Evolutionary conservation across 2,329 filamentous ascomycete species (phyloP).

Genomic region (Penicillium vulpinum): DNA sequence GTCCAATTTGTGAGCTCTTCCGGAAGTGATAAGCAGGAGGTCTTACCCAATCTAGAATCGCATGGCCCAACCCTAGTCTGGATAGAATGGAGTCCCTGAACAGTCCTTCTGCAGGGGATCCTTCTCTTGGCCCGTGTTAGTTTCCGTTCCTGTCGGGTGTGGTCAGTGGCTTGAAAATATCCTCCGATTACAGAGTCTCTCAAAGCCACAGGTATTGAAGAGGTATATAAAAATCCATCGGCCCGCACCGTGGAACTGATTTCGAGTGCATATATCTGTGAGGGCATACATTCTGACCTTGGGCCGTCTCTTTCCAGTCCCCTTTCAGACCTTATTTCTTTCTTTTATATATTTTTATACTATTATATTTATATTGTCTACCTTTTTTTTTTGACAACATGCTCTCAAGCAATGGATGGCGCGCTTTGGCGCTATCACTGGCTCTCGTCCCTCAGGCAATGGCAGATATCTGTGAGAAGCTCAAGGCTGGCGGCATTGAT

Average conservation of each 20-base stretch:
- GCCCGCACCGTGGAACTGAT: background rate
- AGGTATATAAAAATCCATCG: conserved; percentile 5
- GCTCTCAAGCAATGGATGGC: conserved; percentile 20
- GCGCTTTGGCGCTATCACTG: conserved; percentile 18
- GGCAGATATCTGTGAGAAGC: conserved; percentile 42
- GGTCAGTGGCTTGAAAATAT: conserved; percentile 3
- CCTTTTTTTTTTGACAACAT: conserved; percentile 13
- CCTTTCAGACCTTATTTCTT: background rate
- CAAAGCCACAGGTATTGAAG: background rate
- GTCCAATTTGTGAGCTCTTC: background rate
- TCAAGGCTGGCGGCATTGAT: conserved; percentile 37
- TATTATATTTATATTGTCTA: background rate
- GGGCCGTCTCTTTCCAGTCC: background rate
- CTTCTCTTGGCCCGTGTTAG: background rate
- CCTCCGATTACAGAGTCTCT: background rate
- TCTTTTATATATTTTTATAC: background rate
- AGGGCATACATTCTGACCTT: background rate
- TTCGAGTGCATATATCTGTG: background rate
- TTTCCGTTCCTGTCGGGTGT: background rate
- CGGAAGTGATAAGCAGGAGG: background rate
- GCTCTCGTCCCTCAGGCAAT: conserved; percentile 21
- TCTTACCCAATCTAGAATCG: background rate
- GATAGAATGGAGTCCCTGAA: background rate
- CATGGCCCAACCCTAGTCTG: background rate
- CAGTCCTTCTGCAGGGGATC: background rate